phyloP scores from a whole-genome alignment of 208 protist species.

The Herpetomonas tarakana region DNA sequence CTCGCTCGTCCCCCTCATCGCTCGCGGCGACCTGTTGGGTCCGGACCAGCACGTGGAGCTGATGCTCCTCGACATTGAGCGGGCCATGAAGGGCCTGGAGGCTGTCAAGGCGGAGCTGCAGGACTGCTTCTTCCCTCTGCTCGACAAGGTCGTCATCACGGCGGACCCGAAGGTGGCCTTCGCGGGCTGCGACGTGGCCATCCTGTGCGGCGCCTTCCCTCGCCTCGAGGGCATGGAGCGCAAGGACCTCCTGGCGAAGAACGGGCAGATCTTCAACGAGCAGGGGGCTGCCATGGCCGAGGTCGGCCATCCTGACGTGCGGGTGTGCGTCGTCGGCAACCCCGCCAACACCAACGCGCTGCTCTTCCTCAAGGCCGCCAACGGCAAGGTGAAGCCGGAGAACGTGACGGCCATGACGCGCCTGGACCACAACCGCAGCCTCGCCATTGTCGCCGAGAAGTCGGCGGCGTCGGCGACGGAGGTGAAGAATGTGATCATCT shows the following conservation, averaged over 20 bases:
- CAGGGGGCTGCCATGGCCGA: slow-evolving; percentile 90
- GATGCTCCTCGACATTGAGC: slow-evolving; percentile 87
- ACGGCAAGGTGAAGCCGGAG: slow-evolving; percentile 62
- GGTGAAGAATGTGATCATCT: slow-evolving; percentile 93
- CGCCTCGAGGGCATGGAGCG: slow-evolving; percentile 95
- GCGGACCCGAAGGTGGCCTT: slow-evolving; percentile 80
- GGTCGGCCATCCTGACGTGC: slow-evolving; percentile 77
- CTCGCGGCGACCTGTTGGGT: slow-evolving; percentile 91
- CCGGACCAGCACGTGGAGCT: slow-evolving; percentile 86
- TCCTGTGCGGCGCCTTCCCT: slow-evolving; percentile 87
- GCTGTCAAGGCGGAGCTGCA: slow-evolving; percentile 92
- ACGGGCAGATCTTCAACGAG: slow-evolving; percentile 94
- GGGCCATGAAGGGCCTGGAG: slow-evolving; percentile 69
- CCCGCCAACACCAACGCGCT: slow-evolving; percentile 98
- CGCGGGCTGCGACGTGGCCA: slow-evolving; percentile 67
- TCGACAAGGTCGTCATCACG: slow-evolving; percentile 76
- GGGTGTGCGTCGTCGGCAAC: slow-evolving; percentile 95
- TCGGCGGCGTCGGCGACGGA: slow-evolving; percentile 46
- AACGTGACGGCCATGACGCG: slow-evolving; percentile 96
- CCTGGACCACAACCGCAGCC: slow-evolving; percentile 96
- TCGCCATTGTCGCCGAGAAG: slow-evolving; percentile 80
- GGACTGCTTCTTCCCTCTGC: slow-evolving; percentile 92
- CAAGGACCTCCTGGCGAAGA: slow-evolving; percentile 94
- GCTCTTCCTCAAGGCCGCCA: slow-evolving; percentile 81
- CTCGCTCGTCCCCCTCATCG: slow-evolving; percentile 91